Conservation (phyloP, 2,329 filamentous ascomycete species). For the Colletotrichum tofieldiae region DNA sequence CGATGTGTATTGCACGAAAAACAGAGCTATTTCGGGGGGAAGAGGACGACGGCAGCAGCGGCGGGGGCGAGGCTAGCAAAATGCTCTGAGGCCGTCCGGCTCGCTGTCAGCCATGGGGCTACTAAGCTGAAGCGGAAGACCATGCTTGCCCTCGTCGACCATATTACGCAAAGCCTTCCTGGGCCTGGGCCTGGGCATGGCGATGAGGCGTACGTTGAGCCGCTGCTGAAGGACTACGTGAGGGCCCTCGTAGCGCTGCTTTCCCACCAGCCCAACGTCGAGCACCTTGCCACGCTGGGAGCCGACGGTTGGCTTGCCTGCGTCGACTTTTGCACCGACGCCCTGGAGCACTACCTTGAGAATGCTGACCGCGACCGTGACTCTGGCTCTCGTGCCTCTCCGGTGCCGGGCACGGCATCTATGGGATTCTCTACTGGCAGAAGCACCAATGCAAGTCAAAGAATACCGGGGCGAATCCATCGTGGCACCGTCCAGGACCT, state of each 20-base stretch:
- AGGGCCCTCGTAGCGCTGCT: constrained; percentile 82
- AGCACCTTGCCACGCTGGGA: constrained; percentile 76
- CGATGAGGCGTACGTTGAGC: constrained; percentile 75
- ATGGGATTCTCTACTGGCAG: constrained; percentile 51
- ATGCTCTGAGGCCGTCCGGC: constrained; percentile 80
- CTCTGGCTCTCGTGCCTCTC: constrained; percentile 61
- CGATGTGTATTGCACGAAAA: constrained; percentile 78
- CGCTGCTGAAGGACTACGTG: constrained; percentile 83
- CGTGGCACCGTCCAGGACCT: constrained; percentile 61
- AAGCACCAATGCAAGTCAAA: constrained; percentile 38
- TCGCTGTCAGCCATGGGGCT: constrained; percentile 79
- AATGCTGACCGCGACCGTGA: constrained; percentile 58
- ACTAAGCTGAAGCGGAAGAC: constrained; percentile 82
- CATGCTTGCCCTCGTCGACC: constrained; percentile 83
- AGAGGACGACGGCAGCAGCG: constrained; percentile 65
- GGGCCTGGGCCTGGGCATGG: constrained; percentile 63
- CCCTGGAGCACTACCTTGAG: constrained; percentile 69
- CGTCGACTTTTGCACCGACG: constrained; percentile 79
- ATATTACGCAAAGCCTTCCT: constrained; percentile 83
- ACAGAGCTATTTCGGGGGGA: constrained; percentile 70
- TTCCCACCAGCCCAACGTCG: constrained; percentile 81
- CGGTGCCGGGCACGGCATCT: constrained; percentile 57
- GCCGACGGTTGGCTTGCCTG: constrained; percentile 78
- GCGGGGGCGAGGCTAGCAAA: constrained; percentile 73
- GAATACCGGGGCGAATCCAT: constrained; percentile 46